These are phyloP conservation scores for Evernia prunastri DNA, from an alignment of 495 filamentous ascomycete genomes.

Conservation along the genomic window DNA sequence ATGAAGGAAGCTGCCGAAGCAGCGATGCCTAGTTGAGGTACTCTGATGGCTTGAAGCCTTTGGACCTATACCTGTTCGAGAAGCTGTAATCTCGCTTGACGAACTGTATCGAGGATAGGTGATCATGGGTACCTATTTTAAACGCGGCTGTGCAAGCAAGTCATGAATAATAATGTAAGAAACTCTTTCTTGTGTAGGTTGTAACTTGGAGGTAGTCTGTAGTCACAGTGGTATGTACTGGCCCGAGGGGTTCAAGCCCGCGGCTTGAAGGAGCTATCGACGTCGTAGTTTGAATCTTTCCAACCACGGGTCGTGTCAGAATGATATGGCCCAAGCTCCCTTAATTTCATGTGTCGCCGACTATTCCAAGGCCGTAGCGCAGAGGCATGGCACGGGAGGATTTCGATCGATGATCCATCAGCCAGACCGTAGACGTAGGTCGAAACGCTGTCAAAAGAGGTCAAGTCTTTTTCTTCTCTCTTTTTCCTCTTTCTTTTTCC, in stretches of 20 bases:
- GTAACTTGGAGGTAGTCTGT: too few relatives aligned
- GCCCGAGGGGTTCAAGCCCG: not conserved
- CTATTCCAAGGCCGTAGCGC: conserved; percentile 7
- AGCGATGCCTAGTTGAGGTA: conserved; percentile 16
- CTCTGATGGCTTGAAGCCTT: conserved; percentile 1
- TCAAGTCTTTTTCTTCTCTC: not conserved
- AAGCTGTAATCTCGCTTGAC: conserved; percentile 17
- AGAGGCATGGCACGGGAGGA: conserved; percentile 20
- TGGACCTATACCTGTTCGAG: conserved; percentile 15
- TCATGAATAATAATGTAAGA: conserved; percentile 1
- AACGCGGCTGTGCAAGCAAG: conserved; percentile 21
- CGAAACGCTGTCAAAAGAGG: too few relatives aligned
- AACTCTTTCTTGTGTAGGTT: not conserved
- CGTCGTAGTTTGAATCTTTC: not conserved
- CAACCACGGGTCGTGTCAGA: conserved; percentile 6
- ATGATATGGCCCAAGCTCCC: conserved; percentile 17
- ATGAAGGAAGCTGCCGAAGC: conserved; percentile 15
- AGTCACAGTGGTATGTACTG: not conserved
- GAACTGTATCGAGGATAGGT: conserved; percentile 8
- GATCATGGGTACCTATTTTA: conserved; percentile 13
- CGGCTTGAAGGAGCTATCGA: conserved; percentile 1
- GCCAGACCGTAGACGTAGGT: too few relatives aligned
- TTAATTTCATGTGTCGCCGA: conserved; percentile 14
- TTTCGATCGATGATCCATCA: conserved; percentile 6
- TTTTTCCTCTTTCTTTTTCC: too few relatives aligned